phyloP scores from a whole-genome alignment of 768 basidiomycete genomes.

The Mycena rosella region DNA sequence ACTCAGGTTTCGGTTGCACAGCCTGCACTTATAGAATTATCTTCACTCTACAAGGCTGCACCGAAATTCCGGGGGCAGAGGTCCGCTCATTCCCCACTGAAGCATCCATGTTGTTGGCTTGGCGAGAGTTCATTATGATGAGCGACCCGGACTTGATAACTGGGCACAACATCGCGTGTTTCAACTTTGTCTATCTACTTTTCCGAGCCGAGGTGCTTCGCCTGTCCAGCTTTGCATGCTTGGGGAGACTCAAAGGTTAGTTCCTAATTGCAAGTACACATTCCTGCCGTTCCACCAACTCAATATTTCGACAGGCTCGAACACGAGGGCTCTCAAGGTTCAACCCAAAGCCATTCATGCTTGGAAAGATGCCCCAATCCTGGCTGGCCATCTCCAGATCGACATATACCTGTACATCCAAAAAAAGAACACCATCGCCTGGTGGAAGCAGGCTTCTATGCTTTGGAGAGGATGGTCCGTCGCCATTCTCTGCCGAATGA shows the following conservation, averaged over 20 bases:
- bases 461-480: not conserved
- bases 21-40: slow-evolving; percentile 61
- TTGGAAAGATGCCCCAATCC: slow-evolving; percentile 6
- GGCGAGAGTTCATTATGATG: slow-evolving; percentile 75
- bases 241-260: slow-evolving; percentile 26
- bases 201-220: slow-evolving; percentile 66
- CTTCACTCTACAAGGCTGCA: slow-evolving; percentile 81
- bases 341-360: not conserved
- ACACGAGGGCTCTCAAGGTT: not conserved
- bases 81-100: slow-evolving; percentile 76
- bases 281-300: not conserved
- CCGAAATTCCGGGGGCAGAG: slow-evolving; percentile 83
- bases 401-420: slow-evolving; percentile 10
- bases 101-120: slow-evolving; percentile 64
- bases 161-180: slow-evolving; percentile 80
- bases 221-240: not conserved
- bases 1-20: too few species aligned
- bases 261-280: not conserved
- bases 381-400: slow-evolving; percentile 21
- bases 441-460: not conserved
- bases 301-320: not conserved
- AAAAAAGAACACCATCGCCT: not conserved
- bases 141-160: slow-evolving; percentile 84
- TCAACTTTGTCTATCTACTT: slow-evolving; percentile 82
- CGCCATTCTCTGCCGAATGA: not conserved